A percentile compares a stretch with the other conserved stretches of the same genome.
Evolutionary conservation across 2,329 filamentous ascomycete species (phyloP).

Genomic region (Colletotrichum lindemuthianum): DNA sequence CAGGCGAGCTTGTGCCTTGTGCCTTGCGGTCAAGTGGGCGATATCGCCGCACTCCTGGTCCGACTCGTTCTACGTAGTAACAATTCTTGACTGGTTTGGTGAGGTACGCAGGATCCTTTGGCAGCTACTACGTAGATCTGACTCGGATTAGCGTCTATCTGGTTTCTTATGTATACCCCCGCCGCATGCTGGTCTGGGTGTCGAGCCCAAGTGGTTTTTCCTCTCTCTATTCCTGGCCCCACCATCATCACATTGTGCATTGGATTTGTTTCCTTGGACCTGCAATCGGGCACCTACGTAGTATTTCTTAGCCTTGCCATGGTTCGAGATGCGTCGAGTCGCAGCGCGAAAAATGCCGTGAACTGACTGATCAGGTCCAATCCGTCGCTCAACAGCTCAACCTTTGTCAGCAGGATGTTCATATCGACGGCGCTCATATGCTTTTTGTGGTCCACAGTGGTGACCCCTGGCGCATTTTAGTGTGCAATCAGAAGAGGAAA

Average conservation of each 20-base stretch:
- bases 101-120: neutral
- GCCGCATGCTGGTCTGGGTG: neutral
- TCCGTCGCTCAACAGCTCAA: too few species aligned
- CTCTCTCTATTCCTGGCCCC: neutral
- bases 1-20: neutral
- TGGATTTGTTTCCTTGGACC: neutral
- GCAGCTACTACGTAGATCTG: neutral
- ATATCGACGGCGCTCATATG: neutral
- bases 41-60: conserved; percentile 8
- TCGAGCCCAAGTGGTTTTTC: conserved; percentile 10
- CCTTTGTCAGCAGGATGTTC: too few species aligned
- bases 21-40: conserved; percentile 20
- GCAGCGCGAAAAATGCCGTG: too few species aligned
- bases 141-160: neutral
- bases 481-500: neutral
- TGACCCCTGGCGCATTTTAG: neutral
- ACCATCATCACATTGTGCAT: conserved; percentile 1
- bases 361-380: too few species aligned
- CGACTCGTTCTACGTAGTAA: neutral
- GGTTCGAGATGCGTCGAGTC: too few species aligned
- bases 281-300: neutral
- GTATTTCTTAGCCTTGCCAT: neutral
- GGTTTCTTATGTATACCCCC: conserved; percentile 3
- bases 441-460: conserved; percentile 1
- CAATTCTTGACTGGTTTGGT: too few species aligned